Conservation (phyloP, 495 filamentous ascomycete species). For the Halenospora varia region DNA sequence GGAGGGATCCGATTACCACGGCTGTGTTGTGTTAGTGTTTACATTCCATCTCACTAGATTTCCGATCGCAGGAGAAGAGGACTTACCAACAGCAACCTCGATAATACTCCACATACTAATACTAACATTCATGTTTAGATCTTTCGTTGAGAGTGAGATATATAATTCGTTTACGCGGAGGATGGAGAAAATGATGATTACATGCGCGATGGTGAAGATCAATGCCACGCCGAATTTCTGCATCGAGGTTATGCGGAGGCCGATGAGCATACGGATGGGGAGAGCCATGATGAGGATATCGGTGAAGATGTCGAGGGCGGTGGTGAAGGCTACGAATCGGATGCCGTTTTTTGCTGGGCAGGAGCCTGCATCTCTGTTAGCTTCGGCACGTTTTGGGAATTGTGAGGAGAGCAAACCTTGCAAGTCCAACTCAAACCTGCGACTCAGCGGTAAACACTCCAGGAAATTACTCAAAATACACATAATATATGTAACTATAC, state of each 20-base stretch:
- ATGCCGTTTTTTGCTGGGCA: neutral
- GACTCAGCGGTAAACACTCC: neutral
- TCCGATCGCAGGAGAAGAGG: neutral
- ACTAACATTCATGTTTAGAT: too few species aligned
- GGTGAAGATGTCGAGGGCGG: slow-evolving; percentile 27
- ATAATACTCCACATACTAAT: slow-evolving; percentile 1
- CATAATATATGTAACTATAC: neutral
- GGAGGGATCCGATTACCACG: neutral
- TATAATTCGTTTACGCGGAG: slow-evolving; percentile 26
- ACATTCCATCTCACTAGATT: neutral
- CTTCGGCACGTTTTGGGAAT: neutral
- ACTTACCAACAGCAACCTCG: neutral
- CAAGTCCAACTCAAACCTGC: neutral
- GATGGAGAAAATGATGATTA: slow-evolving; percentile 37
- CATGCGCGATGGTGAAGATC: slow-evolving; percentile 36
- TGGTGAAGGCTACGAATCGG: slow-evolving; percentile 9
- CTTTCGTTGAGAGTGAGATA: neutral
- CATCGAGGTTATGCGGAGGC: slow-evolving; percentile 29
- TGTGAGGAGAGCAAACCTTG: neutral
- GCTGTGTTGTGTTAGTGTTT: neutral
- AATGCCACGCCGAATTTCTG: slow-evolving; percentile 38
- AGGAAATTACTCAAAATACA: neutral
- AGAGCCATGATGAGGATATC: slow-evolving; percentile 35
- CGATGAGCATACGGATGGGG: slow-evolving; percentile 34
- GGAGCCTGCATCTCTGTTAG: neutral